A percentile compares a stretch with the other conserved stretches of the same genome.
phyloP scores from a whole-genome alignment of 2,329 filamentous ascomycete genomes.

The Pseudocercospora crystallina region DNA sequence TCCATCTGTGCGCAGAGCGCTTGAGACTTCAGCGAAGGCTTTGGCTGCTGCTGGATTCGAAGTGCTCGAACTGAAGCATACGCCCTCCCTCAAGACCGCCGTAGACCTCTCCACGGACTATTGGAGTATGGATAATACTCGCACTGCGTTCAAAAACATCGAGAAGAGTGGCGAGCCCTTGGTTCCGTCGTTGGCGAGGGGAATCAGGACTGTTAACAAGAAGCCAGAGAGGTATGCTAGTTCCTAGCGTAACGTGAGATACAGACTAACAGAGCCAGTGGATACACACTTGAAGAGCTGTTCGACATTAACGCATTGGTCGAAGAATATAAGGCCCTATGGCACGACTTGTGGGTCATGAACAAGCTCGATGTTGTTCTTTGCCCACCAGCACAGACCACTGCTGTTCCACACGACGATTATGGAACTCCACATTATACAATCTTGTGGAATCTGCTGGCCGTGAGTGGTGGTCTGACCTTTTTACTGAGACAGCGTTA shows the following conservation, averaged over 20 bases:
- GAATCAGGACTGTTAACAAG: constrained; percentile 33
- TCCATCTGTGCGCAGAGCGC: constrained; percentile 50
- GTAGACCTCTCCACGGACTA: constrained; percentile 43
- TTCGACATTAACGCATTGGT: constrained; percentile 45
- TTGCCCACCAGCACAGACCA: constrained; percentile 50
- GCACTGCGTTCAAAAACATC: constrained; percentile 37
- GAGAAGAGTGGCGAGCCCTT: constrained; percentile 44
- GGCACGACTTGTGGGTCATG: constrained; percentile 44
- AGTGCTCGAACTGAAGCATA: constrained; percentile 38
- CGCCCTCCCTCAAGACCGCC: constrained; percentile 34
- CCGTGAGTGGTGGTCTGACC: background rate
- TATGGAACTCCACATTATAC: constrained; percentile 52
- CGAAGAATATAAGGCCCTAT: constrained; percentile 38
- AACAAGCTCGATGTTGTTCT: constrained; percentile 53
- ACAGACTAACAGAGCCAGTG: constrained; percentile 33
- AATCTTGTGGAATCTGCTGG: constrained; percentile 45
- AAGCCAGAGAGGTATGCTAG: constrained; percentile 36
- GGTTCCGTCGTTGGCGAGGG: constrained; percentile 41
- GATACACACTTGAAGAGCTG: constrained; percentile 40
- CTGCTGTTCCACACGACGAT: constrained; percentile 53
- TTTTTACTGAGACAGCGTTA: background rate
- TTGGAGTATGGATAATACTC: constrained; percentile 43
- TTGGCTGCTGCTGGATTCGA: constrained; percentile 49
- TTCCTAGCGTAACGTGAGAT: constrained; percentile 36
- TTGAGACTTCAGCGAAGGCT: constrained; percentile 42